phyloP scores from a whole-genome alignment of 2,329 filamentous ascomycete genomes.

The Sarocladium strictum region DNA sequence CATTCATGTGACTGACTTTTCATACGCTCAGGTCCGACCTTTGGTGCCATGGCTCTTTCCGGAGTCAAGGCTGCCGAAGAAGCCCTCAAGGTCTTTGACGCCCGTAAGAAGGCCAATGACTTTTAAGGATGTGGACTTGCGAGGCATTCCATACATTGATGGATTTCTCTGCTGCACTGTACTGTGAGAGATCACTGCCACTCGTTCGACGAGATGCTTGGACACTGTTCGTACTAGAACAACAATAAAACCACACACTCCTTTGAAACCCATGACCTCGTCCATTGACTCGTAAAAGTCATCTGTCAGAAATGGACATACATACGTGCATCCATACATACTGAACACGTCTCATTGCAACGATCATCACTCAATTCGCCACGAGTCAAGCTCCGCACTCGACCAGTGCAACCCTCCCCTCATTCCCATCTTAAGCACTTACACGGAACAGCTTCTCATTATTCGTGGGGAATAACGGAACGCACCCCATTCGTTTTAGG shows the following conservation, averaged over 20 bases:
- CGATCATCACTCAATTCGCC: neutral
- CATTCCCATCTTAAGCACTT: neutral
- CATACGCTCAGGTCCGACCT: conserved; percentile 59
- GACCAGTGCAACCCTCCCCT: neutral
- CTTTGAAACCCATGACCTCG: neutral
- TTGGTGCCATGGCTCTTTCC: conserved; percentile 81
- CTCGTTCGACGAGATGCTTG: neutral
- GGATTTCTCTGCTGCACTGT: no score
- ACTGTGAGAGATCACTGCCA: neutral
- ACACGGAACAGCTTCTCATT: neutral
- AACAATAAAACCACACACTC: conserved; percentile 2
- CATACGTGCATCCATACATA: no score
- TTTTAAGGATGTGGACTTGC: neutral
- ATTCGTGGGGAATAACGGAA: neutral
- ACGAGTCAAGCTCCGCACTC: neutral
- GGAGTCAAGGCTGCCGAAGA: conserved; percentile 92
- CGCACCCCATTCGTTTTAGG: neutral
- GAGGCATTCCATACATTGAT: no score
- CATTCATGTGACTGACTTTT: no score
- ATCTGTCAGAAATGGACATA: neutral
- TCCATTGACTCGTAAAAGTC: neutral
- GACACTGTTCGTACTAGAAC: neutral
- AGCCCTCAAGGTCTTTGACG: conserved; percentile 69
- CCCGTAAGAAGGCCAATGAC: conserved; percentile 68
- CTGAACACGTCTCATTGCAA: no score